Evolutionary conservation across 331 rosid genomes (phyloP), one percentile per base, ranked within the genome.

Genomic region (Pyrus hybrid): DNA sequence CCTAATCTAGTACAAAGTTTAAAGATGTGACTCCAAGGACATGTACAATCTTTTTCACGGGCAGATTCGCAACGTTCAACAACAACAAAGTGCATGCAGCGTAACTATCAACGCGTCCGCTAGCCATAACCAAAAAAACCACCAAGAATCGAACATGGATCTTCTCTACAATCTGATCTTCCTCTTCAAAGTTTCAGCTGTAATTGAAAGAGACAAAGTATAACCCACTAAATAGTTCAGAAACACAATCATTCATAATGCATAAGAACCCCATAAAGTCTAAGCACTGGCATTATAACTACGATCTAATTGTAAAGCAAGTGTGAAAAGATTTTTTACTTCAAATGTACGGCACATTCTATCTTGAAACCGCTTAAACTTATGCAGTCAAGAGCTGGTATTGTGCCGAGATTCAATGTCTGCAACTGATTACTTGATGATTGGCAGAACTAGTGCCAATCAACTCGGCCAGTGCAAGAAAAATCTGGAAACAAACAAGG

Each of bases 341-440:
- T 26, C 13, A 18, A 56, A 51, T 86, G 79, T 78, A 25, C 28
- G n/a, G 89, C 89, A 77, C 80, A 82, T 32, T 82, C 95, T 81
- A 87, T 89, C 93, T 87, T 75, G 83, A 61, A 49, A 83, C 87
- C 74, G 76, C 79, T 51, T 71, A 79, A 81, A 78, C 93, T 87
- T 35, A 6, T 11, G 90, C 84, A 76, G 93, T 78, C 82, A 87
- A 89, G 95, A 83, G 90, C 91, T 88, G 94, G 93, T 85, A 73
- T 47, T 60, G 85, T 58, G 90, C 90, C 76, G 60, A 9, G 43
- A 49, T 68, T 86, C 29, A 80, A 67, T 91, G 72, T 79, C 63
- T 70, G 98, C 98, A 91, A 90, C 94, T 82, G 91, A 75, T 76
- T 70, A 89, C 96, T 93, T 93, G 84, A 93, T 81, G 88, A 80